Conservation (phyloP, 2,329 filamentous ascomycete genomes). For the Alternaria hordeiaustralica region DNA sequence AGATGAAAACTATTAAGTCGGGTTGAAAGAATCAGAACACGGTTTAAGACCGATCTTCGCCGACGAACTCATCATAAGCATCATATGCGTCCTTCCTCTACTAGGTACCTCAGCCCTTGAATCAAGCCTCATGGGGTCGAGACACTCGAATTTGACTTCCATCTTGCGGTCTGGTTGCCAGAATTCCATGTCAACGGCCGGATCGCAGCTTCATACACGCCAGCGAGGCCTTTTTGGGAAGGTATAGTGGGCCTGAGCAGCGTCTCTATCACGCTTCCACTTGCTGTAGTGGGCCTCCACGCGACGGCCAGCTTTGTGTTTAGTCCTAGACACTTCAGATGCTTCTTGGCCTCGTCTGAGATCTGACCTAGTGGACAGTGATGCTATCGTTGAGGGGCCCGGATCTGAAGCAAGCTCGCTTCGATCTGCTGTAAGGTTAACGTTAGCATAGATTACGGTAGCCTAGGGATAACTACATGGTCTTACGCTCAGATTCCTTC, state of each 20-base stretch:
- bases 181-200: background rate
- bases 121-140: background rate
- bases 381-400: background rate
- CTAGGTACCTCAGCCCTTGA: background rate
- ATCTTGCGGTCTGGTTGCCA: background rate
- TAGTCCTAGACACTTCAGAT: no score
- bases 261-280: no score
- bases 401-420: background rate
- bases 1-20: background rate
- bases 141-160: background rate
- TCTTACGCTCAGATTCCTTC: fast-evolving
- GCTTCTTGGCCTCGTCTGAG: background rate
- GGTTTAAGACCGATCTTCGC: background rate
- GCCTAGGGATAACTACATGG: fast-evolving
- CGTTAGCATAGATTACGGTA: background rate
- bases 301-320: no score
- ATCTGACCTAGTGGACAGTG: background rate
- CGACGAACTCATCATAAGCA: background rate
- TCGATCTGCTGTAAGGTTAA: fast-evolving
- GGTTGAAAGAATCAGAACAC: background rate
- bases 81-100: background rate
- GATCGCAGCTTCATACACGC: background rate
- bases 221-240: background rate
- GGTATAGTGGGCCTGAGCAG: fast-evolving
- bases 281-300: no score